Percentiles rank a stretch among this genome's conserved stretches.
These are phyloP conservation scores for Anthoceros angustus DNA, from an alignment of 225 moss, liverwort and hornwort genomes.

Conservation along the genomic window DNA sequence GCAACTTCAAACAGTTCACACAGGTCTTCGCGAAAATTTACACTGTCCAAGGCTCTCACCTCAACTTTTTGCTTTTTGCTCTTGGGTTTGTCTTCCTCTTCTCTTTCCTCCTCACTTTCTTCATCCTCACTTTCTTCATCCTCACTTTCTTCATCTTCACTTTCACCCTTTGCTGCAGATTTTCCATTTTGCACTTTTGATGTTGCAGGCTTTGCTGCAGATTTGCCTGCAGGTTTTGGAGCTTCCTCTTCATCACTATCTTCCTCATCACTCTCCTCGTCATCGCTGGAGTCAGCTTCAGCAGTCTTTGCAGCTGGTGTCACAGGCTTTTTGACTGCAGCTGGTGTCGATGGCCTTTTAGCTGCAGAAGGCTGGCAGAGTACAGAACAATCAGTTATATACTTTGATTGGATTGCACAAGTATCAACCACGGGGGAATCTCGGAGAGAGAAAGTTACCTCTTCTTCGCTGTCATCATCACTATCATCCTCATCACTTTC, in stretches of 20 bases:
- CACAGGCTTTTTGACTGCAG: slow-evolving; percentile 16
- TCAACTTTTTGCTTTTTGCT: slow-evolving; percentile 17
- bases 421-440: neutral
- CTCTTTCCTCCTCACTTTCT: slow-evolving; percentile 25
- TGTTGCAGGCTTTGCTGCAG: neutral
- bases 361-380: slow-evolving; percentile 8
- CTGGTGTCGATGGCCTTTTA: slow-evolving; percentile 1
- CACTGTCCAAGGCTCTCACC: neutral
- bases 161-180: neutral
- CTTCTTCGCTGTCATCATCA: slow-evolving; percentile 7
- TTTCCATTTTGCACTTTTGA: neutral
- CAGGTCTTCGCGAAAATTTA: neutral
- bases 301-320: slow-evolving; percentile 13
- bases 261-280: slow-evolving; percentile 33
- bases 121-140: slow-evolving; percentile 30
- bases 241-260: neutral
- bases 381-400: neutral
- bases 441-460: neutral
- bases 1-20: neutral
- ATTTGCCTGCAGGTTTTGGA: neutral
- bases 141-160: neutral
- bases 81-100: slow-evolving; percentile 17
- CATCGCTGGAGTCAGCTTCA: slow-evolving; percentile 21
- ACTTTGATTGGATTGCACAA: neutral
- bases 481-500: slow-evolving; percentile 9